Percentiles rank a stretch among this genome's conserved stretches.
phyloP scores from a whole-genome alignment of 2,329 filamentous ascomycete species.

The Colletotrichum chrysophilum region DNA sequence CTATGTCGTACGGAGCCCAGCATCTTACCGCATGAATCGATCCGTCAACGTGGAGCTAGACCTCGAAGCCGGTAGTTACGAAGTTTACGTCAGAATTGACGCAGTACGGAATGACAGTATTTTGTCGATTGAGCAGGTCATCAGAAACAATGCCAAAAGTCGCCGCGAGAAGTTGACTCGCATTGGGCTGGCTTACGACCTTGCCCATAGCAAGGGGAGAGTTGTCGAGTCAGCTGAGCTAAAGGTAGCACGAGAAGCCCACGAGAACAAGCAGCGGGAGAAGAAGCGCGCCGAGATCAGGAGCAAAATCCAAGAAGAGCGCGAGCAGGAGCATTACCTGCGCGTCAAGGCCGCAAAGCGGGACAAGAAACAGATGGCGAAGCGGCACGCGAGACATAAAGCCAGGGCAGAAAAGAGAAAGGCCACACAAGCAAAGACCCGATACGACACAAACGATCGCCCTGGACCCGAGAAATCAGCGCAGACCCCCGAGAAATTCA shows the following conservation, averaged over 20 bases:
- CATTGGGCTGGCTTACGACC: constrained; percentile 73
- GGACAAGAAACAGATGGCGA: constrained; percentile 26
- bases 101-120: constrained; percentile 62
- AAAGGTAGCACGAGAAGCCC: constrained; percentile 49
- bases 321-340: constrained; percentile 40
- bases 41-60: constrained; percentile 80
- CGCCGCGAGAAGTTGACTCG: constrained; percentile 74
- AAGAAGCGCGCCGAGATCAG: constrained; percentile 39
- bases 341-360: constrained; percentile 42
- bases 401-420: constrained; percentile 32
- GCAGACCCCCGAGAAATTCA: constrained; percentile 35
- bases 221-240: constrained; percentile 54
- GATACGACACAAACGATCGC: not conserved
- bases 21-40: constrained; percentile 67
- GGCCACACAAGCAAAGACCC: not conserved
- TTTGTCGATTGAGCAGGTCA: constrained; percentile 67
- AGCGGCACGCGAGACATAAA: constrained; percentile 42
- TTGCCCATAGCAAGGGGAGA: constrained; percentile 71
- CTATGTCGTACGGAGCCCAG: constrained; percentile 60
- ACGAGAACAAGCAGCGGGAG: constrained; percentile 46
- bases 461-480: not conserved
- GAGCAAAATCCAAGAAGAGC: constrained; percentile 47
- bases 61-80: constrained; percentile 77
- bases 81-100: constrained; percentile 76
- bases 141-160: constrained; percentile 66